Evolutionary conservation across 2,329 filamentous ascomycete species (phyloP), one percentile per base, ranked within the genome.

Genomic region (Colletotrichum orchidophilum): DNA sequence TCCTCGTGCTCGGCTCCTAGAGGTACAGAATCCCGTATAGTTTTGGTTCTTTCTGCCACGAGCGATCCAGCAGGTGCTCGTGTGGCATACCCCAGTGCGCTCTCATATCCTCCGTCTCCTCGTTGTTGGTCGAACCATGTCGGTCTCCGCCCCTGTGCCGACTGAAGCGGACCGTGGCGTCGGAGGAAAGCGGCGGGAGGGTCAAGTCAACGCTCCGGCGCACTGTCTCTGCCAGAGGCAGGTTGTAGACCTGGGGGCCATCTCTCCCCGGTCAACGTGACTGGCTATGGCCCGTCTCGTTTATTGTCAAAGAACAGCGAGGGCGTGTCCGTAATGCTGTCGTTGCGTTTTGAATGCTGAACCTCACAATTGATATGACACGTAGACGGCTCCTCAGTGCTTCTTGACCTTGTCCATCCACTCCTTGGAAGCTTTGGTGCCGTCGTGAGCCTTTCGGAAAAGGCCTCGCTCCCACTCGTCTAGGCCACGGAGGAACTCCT

Each of bases 381-480:
- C 50, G 21, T 27, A 27, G 15, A 12, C 15, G 15, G 5, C 46
- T 55, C 7, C 69, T 81, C 75, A 82, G 55, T 76, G 72, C 73
- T 78, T 81, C 75, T 81, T 80, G 13, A 83, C 87, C 74, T 87
- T 88, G 35, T 92, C 91, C 76, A 92, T 88, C 91, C 93, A 95
- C 73, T 90, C 87, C 75, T 91, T 92, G 35, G 89, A 87, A 8
- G 88, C 85, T 80, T 92, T 95, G 2, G 91, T 87, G 18, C 92
- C 92, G 74, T 95, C 92, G 78, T 95, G 93, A 1, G 91, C 91
- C 70, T 89, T 89, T 55, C 92, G 87, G 78, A 96, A 96, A 74
- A 96, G 75, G 71, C 87, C 88, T 75, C 95, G 88, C 84, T 99
- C 96, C 81, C 91, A 95, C 83, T 98, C 95, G 77, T 98, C 96